These are phyloP conservation scores for Marasmius oreades DNA, from an alignment of 1,284 basidiomycete species.

Conservation along the genomic window DNA sequence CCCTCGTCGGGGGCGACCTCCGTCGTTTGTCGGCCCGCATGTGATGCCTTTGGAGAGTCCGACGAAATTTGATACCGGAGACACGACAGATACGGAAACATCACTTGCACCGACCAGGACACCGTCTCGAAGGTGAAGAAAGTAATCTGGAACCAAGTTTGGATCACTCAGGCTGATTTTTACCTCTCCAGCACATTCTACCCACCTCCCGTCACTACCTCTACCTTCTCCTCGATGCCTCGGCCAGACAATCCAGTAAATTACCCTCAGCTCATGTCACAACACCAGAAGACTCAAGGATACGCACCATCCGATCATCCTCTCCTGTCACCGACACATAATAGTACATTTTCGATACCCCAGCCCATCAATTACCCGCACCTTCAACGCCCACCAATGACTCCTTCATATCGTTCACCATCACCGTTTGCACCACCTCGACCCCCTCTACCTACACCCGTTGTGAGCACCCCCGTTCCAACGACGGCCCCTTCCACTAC, in stretches of 20 bases:
- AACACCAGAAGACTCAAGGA: constrained; percentile 66
- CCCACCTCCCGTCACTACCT: constrained; percentile 19
- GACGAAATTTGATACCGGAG: constrained; percentile 37
- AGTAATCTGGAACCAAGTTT: constrained; percentile 1
- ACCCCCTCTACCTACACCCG: constrained; percentile 23
- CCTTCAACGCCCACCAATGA: constrained; percentile 27
- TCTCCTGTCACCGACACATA: not conserved
- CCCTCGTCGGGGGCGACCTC: constrained; percentile 18
- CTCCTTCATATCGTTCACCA: constrained; percentile 16
- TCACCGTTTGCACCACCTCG: constrained; percentile 24
- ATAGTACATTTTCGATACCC: not conserved
- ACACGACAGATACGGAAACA: constrained; percentile 40
- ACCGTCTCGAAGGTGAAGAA: constrained; percentile 6
- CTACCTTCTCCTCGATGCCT: constrained; percentile 55
- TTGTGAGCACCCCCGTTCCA: constrained; percentile 21
- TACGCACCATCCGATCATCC: constrained; percentile 40
- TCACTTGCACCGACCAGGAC: constrained; percentile 19
- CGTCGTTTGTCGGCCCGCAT: constrained; percentile 18
- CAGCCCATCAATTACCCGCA: not conserved
- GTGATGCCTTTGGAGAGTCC: constrained; percentile 41
- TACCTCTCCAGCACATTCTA: constrained; percentile 13
- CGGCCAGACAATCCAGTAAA: constrained; percentile 45
- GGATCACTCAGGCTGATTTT: constrained; percentile 1
- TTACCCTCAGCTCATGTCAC: constrained; percentile 65
- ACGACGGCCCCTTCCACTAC: constrained; percentile 8